A percentile compares a stretch with the other conserved stretches of the same genome.
These are phyloP conservation scores for Camillea tinctor DNA, from an alignment of 2,329 filamentous ascomycete species.

Conservation along the genomic window DNA sequence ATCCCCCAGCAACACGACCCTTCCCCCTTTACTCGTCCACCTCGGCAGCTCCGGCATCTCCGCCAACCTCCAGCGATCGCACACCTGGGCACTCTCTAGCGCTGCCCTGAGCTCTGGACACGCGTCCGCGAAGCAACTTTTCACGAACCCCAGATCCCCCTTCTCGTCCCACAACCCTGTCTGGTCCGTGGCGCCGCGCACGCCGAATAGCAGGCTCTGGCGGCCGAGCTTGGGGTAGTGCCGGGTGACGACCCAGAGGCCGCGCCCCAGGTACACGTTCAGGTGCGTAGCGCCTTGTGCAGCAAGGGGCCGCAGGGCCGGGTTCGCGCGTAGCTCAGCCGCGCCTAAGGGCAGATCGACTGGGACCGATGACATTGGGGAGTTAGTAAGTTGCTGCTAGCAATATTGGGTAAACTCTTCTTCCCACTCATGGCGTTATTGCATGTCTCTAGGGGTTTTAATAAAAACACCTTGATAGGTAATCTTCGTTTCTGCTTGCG, in stretches of 20 bases:
- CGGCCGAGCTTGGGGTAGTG: conserved; percentile 1
- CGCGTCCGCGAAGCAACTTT: conserved; percentile 1
- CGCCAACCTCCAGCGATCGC: conserved; percentile 8
- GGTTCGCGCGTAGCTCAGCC: too few species aligned
- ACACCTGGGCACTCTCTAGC: background rate
- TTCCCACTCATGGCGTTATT: too few species aligned
- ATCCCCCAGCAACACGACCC: conserved; percentile 6
- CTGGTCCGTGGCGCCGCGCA: conserved; percentile 10
- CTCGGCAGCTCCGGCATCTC: conserved; percentile 8
- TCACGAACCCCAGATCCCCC: conserved; percentile 2
- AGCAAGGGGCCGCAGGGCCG: conserved; percentile 1
- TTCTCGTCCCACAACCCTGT: conserved; percentile 5
- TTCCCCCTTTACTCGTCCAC: conserved; percentile 1
- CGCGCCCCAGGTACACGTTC: conserved; percentile 7
- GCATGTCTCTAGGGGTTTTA: too few species aligned
- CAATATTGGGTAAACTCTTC: too few species aligned
- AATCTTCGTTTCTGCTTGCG: too few species aligned
- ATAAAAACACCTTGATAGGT: too few species aligned
- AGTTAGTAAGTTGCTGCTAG: too few species aligned
- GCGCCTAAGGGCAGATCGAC: too few species aligned
- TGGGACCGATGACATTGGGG: too few species aligned
- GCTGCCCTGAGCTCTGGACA: conserved; percentile 4
- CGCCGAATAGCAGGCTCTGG: conserved; percentile 3
- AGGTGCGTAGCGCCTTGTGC: background rate
- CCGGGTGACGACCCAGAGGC: conserved; percentile 3